Percentiles rank a stretch among this genome's conserved stretches.
Evolutionary conservation across 805 yeast genomes (phyloP).

Genomic region (Yarrowia sp.): DNA sequence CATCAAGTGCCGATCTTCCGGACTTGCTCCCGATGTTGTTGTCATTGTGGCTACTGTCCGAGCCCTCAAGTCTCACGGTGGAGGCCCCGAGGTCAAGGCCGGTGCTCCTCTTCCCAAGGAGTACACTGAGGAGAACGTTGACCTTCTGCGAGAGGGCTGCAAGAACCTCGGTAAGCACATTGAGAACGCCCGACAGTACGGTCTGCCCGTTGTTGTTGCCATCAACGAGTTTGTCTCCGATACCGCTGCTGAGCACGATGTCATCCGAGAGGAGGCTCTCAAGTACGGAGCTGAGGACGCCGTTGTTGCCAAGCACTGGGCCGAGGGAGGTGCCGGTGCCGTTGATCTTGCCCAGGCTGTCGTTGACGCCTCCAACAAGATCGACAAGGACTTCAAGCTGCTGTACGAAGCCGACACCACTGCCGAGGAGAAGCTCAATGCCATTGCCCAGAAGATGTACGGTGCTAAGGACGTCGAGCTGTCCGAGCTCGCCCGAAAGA

Average conservation of each 20-base stretch:
- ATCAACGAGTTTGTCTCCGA: slow-evolving; percentile 86
- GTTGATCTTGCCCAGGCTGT: slow-evolving; percentile 79
- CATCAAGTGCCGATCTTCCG: slow-evolving; percentile 94
- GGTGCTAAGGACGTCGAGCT: slow-evolving; percentile 87
- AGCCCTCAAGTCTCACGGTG: slow-evolving; percentile 94
- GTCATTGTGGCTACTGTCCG: slow-evolving; percentile 95
- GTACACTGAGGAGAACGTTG: slow-evolving; percentile 79
- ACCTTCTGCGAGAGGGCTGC: slow-evolving; percentile 73
- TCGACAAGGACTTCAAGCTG: slow-evolving; percentile 54
- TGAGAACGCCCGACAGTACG: slow-evolving; percentile 76
- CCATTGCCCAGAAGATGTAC: slow-evolving; percentile 85
- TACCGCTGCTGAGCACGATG: slow-evolving; percentile 72
- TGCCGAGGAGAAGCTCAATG: slow-evolving; percentile 74
- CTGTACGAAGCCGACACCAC: slow-evolving; percentile 63
- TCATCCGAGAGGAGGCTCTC: slow-evolving; percentile 73
- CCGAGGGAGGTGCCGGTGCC: slow-evolving; percentile 91
- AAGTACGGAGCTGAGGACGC: slow-evolving; percentile 93
- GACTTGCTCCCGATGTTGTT: slow-evolving; percentile 82
- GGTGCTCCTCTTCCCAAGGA: slow-evolving; percentile 83
- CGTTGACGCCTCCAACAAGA: slow-evolving; percentile 58
- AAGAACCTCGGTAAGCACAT: slow-evolving; percentile 90
- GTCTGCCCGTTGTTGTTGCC: slow-evolving; percentile 92
- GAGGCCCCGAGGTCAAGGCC: slow-evolving; percentile 95
- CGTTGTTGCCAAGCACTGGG: slow-evolving; percentile 91
- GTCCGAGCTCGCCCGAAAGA: slow-evolving; percentile 74